These are phyloP conservation scores for Diaporthe aspalathi DNA, from an alignment of 2,329 filamentous ascomycete genomes.

Conservation along the genomic window DNA sequence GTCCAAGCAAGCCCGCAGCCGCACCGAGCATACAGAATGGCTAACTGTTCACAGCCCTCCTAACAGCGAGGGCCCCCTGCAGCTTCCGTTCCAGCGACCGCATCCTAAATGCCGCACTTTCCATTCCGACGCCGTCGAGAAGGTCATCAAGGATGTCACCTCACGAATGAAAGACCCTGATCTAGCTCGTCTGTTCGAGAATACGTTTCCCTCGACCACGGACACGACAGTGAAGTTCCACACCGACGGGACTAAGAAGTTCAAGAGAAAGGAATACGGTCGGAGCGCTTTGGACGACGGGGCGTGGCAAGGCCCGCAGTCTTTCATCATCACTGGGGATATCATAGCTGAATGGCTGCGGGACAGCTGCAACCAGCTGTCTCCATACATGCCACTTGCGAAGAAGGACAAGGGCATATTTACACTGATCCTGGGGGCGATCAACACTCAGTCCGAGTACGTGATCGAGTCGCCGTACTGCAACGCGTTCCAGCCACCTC, in stretches of 20 bases:
- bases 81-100: constrained; percentile 88
- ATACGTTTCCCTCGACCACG: constrained; percentile 91
- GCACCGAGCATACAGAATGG: constrained; percentile 38
- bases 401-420: constrained; percentile 83
- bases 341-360: constrained; percentile 95
- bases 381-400: constrained; percentile 87
- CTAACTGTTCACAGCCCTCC: constrained; percentile 68
- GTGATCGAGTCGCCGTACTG: constrained; percentile 96
- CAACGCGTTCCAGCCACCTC: constrained; percentile 97
- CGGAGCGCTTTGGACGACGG: constrained; percentile 58
- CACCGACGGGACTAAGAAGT: constrained; percentile 65
- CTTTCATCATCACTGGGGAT: constrained; percentile 91
- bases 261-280: constrained; percentile 52
- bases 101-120: constrained; percentile 87
- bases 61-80: constrained; percentile 80
- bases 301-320: constrained; percentile 86
- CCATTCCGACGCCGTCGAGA: constrained; percentile 85
- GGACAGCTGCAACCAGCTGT: constrained; percentile 90
- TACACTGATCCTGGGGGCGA: constrained; percentile 87
- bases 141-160: constrained; percentile 86
- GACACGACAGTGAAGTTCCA: constrained; percentile 94
- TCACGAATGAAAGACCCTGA: constrained; percentile 85
- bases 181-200: constrained; percentile 92
- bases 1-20: constrained; percentile 45
- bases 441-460: constrained; percentile 95